A percentile compares a stretch with the other conserved stretches of the same genome.
phyloP scores from a whole-genome alignment of 2,329 filamentous ascomycete species.

The Arthroderma sp. region DNA sequence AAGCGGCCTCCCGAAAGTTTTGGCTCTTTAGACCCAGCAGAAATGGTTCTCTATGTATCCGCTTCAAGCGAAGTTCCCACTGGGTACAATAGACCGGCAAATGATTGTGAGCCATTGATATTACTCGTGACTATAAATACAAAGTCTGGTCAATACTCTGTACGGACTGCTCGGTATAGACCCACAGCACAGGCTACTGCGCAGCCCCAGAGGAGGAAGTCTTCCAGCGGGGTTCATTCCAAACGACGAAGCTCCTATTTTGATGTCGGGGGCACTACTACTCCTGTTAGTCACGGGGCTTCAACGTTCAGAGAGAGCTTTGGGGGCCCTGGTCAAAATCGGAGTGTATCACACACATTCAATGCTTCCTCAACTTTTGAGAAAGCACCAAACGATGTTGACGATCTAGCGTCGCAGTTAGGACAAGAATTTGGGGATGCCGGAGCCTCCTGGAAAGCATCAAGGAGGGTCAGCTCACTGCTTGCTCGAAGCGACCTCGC shows the following conservation, averaged over 20 bases:
- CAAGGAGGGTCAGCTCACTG: conserved; percentile 81
- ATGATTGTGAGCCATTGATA: conserved; percentile 43
- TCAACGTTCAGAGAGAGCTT: conserved; percentile 65
- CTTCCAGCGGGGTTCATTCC: conserved; percentile 48
- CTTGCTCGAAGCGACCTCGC: conserved; percentile 77
- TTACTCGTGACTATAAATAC: conserved; percentile 71
- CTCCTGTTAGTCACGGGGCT: conserved; percentile 51
- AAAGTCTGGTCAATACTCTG: conserved; percentile 60
- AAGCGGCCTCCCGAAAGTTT: conserved; percentile 21
- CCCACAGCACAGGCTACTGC: conserved; percentile 45
- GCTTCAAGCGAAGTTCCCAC: conserved; percentile 38
- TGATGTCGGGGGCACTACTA: conserved; percentile 57
- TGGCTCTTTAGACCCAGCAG: conserved; percentile 57
- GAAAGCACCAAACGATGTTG: conserved; percentile 41
- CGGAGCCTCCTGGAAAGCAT: conserved; percentile 43
- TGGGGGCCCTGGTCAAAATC: conserved; percentile 38
- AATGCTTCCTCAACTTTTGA: conserved; percentile 28
- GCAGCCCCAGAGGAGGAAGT: conserved; percentile 28
- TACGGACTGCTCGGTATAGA: conserved; percentile 74
- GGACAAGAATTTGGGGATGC: conserved; percentile 51
- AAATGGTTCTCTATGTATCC: conserved; percentile 77
- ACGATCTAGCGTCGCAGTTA: conserved; percentile 55
- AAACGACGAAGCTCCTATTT: conserved; percentile 55
- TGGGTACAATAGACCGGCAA: conserved; percentile 9
- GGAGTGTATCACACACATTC: conserved; percentile 27